phyloP scores from a whole-genome alignment of 176 grass and related monocot species.

The Dendrocalamus sinicus region DNA sequence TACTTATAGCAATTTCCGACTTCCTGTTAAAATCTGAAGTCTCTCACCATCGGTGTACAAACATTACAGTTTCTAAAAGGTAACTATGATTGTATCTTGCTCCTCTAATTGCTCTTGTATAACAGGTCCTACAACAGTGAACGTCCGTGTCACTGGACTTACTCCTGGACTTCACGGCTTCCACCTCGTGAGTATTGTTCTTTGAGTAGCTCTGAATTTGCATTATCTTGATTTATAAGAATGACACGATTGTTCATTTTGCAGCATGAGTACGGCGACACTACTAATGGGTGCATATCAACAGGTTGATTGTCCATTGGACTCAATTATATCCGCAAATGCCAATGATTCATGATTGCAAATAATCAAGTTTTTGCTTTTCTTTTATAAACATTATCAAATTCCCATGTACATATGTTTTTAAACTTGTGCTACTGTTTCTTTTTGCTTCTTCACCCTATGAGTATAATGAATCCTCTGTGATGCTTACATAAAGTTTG shows the following conservation, averaged over 20 bases:
- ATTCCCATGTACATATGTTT: not conserved
- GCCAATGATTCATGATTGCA: not conserved
- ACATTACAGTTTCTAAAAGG: not conserved
- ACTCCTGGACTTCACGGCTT: conserved; percentile 80
- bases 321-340: not conserved
- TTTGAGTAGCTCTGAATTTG: not conserved
- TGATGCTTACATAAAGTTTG: not conserved
- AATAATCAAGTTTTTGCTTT: conserved; percentile 9
- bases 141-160: conserved; percentile 74
- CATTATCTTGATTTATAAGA: not conserved
- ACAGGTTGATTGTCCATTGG: conserved; percentile 52
- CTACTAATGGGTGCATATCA: conserved; percentile 96
- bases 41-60: not conserved
- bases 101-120: conserved; percentile 10
- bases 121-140: conserved; percentile 80
- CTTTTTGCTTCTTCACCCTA: not conserved
- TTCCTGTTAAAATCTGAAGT: not conserved
- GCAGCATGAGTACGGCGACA: conserved; percentile 89
- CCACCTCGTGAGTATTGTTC: conserved; percentile 69
- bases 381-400: conserved; percentile 7
- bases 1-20: not conserved
- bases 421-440: not conserved
- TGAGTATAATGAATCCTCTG: not conserved
- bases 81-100: not conserved
- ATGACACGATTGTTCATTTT: conserved; percentile 23